These are phyloP conservation scores for Cryphonectria parasitica DNA, from an alignment of 2,329 filamentous ascomycete genomes.

Conservation along the genomic window DNA sequence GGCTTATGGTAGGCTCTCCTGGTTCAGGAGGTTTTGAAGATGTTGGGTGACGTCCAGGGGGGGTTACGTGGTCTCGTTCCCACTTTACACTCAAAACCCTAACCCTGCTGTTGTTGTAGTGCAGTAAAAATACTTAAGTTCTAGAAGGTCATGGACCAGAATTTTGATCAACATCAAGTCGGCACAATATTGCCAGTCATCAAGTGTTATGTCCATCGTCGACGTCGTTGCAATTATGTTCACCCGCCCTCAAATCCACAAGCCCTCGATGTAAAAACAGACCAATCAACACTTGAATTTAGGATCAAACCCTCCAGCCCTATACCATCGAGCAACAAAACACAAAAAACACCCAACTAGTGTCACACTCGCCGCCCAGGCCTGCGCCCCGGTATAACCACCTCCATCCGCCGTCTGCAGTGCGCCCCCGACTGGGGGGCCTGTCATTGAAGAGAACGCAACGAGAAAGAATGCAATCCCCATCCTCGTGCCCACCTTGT, in stretches of 20 bases:
- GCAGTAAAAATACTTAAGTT: too few relatives aligned
- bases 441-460: constrained; percentile 39
- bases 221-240: not conserved
- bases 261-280: not conserved
- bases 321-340: constrained; percentile 18
- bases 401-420: constrained; percentile 35
- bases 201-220: too few relatives aligned
- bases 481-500: constrained; percentile 40
- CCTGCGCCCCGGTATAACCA: constrained; percentile 35
- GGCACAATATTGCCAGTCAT: too few relatives aligned
- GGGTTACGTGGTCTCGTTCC: not conserved
- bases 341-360: constrained; percentile 32
- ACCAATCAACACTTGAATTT: constrained; percentile 10
- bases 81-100: not conserved
- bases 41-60: not conserved
- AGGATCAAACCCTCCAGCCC: constrained; percentile 15
- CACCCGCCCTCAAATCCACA: not conserved
- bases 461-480: constrained; percentile 40
- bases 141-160: too few relatives aligned
- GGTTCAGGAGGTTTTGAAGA: not conserved
- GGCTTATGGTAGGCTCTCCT: not conserved
- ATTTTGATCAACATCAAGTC: too few relatives aligned
- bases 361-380: constrained; percentile 38
- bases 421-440: constrained; percentile 41
- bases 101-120: not conserved